A percentile compares a stretch with the other conserved stretches of the same genome.
These are phyloP conservation scores for Pseudocercospora vitis DNA, from an alignment of 2,329 filamentous ascomycete genomes.

Conservation along the genomic window DNA sequence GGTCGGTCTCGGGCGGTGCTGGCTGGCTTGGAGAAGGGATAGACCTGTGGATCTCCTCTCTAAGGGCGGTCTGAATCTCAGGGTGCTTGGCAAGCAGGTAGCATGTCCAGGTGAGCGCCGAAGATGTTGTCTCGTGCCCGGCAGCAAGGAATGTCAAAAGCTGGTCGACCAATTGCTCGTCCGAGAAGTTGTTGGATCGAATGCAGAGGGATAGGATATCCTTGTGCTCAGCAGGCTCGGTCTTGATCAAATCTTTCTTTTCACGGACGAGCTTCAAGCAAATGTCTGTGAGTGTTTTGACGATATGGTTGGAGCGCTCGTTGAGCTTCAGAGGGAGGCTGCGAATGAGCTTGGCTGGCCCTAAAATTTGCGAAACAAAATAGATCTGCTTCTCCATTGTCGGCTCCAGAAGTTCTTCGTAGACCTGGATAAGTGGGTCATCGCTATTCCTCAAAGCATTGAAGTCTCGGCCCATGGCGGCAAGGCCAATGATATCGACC, in stretches of 20 bases:
- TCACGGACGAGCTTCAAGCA: slow-evolving; percentile 51
- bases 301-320: slow-evolving; percentile 28
- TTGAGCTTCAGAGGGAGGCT: slow-evolving; percentile 52
- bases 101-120: slow-evolving; percentile 72
- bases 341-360: slow-evolving; percentile 42
- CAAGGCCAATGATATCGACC: slow-evolving; percentile 50
- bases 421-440: slow-evolving; percentile 45
- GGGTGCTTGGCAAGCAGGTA: slow-evolving; percentile 68
- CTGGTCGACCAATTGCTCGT: slow-evolving; percentile 55
- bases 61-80: slow-evolving; percentile 64
- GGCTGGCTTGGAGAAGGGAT: slow-evolving; percentile 51
- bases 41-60: slow-evolving; percentile 63
- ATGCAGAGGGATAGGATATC: slow-evolving; percentile 54
- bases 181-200: slow-evolving; percentile 54
- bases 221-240: slow-evolving; percentile 34
- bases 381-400: slow-evolving; percentile 49
- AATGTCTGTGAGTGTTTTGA: slow-evolving; percentile 43
- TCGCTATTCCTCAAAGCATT: slow-evolving; percentile 43
- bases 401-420: slow-evolving; percentile 49
- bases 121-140: slow-evolving; percentile 74
- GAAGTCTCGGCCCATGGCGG: slow-evolving; percentile 48
- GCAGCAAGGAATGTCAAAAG: slow-evolving; percentile 58
- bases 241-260: slow-evolving; percentile 45
- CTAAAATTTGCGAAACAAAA: slow-evolving; percentile 42
- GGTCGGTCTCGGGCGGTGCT: slow-evolving; percentile 31